These are phyloP conservation scores for Mucor sp. DNA, from an alignment of 371 early-diverging fungal genomes.

Conservation along the genomic window DNA sequence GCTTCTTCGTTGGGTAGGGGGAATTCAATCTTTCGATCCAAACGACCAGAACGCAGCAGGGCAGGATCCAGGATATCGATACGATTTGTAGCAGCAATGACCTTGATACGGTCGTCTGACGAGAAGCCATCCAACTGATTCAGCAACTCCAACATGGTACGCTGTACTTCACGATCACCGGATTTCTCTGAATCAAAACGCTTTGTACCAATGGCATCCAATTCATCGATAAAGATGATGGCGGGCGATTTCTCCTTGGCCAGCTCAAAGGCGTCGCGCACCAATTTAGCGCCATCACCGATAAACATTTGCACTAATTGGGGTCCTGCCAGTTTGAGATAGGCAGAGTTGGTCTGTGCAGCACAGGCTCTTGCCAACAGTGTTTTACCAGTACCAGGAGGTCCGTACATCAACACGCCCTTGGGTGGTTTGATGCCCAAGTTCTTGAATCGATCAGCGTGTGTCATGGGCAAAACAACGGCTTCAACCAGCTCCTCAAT, in stretches of 20 bases:
- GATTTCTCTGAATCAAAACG: constrained; percentile 98
- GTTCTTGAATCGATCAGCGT: constrained; percentile 95
- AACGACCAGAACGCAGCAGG: constrained; percentile 97
- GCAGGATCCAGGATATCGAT: constrained; percentile 99
- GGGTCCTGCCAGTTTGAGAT: constrained; percentile 97
- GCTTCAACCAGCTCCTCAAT: constrained; percentile 99
- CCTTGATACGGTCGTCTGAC: constrained; percentile 96
- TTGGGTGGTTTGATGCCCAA: constrained; percentile 99
- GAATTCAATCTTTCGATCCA: constrained; percentile 99
- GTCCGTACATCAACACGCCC: constrained; percentile 99
- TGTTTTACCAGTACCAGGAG: constrained; percentile 98
- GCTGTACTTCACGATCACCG: constrained; percentile 99
- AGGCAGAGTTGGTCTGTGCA: constrained; percentile 95
- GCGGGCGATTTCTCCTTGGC: constrained; percentile 99
- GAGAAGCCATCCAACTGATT: constrained; percentile 99
- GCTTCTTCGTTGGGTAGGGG: constrained; percentile 99
- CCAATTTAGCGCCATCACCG: constrained; percentile 99
- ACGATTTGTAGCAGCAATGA: constrained; percentile 99
- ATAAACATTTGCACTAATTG: constrained; percentile 99
- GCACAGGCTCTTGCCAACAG: constrained; percentile 98
- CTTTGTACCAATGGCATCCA: constrained; percentile 99
- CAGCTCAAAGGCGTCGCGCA: constrained; percentile 98
- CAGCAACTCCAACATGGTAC: constrained; percentile 99
- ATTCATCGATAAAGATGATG: constrained; percentile 99
- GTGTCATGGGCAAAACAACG: constrained; percentile 98